Percentiles rank a stretch among this genome's conserved stretches.
Evolutionary conservation across 2,329 filamentous ascomycete genomes (phyloP).

Genomic region (Aspergillus arachidicola): DNA sequence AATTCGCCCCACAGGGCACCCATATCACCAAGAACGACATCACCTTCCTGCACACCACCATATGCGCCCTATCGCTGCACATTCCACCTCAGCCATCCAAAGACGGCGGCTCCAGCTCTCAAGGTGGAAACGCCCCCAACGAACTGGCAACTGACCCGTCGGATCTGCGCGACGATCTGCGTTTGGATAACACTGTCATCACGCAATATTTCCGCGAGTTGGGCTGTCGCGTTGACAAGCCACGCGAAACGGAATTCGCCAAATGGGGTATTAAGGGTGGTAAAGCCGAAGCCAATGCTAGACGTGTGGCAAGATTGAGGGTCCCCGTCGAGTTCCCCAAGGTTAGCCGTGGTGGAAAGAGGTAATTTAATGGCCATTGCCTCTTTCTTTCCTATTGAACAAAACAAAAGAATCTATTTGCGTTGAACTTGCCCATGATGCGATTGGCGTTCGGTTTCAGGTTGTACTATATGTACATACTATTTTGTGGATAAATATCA

Average conservation of each 20-base stretch:
- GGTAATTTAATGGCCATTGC: conserved; percentile 8
- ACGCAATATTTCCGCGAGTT: conserved; percentile 49
- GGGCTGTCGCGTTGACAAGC: conserved; percentile 48
- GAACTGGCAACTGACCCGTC: conserved; percentile 47
- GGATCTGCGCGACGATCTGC: conserved; percentile 49
- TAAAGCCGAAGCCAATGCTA: conserved; percentile 58
- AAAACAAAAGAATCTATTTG: neutral
- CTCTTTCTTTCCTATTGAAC: conserved; percentile 1
- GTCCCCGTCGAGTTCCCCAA: conserved; percentile 85
- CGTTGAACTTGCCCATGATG: neutral
- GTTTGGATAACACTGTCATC: conserved; percentile 38
- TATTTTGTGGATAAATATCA: conserved; percentile 7
- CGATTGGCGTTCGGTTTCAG: conserved; percentile 5
- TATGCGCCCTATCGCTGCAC: conserved; percentile 50
- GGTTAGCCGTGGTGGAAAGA: conserved; percentile 44
- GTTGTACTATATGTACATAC: conserved; percentile 4
- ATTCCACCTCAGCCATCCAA: conserved; percentile 46
- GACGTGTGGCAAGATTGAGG: conserved; percentile 68
- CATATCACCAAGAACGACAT: conserved; percentile 42
- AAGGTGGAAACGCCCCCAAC: conserved; percentile 39
- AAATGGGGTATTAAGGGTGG: conserved; percentile 57
- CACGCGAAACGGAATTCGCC: conserved; percentile 43
- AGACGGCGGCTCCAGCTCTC: conserved; percentile 38
- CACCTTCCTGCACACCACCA: conserved; percentile 48
- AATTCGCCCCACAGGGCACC: conserved; percentile 43